Base-by-base conservation (phyloP, 257 asterid genomes). In the Scutellaria baicalensis region DNA sequence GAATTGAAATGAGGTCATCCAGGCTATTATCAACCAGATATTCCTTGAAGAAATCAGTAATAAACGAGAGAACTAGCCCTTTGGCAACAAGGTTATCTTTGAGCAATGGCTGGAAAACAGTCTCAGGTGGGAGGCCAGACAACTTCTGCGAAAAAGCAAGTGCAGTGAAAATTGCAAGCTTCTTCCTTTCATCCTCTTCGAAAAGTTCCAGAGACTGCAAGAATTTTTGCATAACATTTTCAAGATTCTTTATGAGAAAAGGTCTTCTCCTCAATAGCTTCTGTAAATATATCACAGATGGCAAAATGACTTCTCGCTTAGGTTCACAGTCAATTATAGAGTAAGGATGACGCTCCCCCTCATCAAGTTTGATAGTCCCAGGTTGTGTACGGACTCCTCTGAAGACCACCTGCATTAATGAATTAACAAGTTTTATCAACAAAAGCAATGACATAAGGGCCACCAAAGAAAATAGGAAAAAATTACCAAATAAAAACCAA, bases 351-450 rank as follows among this genome's bases (percentile, higher is more conserved):
- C 83, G 82, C 77, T 91, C 97, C 76, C 99, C 99, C 82, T 93
- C 99, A 88, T 93, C 99, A 78, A 87, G 96, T 80, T 94, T 94
- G 64, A 88, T 75, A 45, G 99, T 94, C 65, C 97, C 97, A 75
- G 99, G 97, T 80, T 94, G 99, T n/a, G 97, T 91, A 49, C 97
- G 99, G 16, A 88, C 85, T 27, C 99, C 99, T 60, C 88, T 87
- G 83, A 94, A 94, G 75, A 85, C 89, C 49, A 94, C 97, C 99
- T 94, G 80, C 5, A 78, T 71, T 64, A 36, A 76, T 4, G 49
- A 71, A 70, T 78, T 31, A 50, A 75, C 59, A 57, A 58, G 57
- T 23, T 70, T 63, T 77, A 43, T 47, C 69, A 59, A 67, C 47
- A 59, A 72, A 51, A 69, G 58, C 36, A 71, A 68, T 20, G 55